These are phyloP conservation scores for Thelonectria rubi DNA, from an alignment of 2,329 filamentous ascomycete genomes.

Conservation along the genomic window DNA sequence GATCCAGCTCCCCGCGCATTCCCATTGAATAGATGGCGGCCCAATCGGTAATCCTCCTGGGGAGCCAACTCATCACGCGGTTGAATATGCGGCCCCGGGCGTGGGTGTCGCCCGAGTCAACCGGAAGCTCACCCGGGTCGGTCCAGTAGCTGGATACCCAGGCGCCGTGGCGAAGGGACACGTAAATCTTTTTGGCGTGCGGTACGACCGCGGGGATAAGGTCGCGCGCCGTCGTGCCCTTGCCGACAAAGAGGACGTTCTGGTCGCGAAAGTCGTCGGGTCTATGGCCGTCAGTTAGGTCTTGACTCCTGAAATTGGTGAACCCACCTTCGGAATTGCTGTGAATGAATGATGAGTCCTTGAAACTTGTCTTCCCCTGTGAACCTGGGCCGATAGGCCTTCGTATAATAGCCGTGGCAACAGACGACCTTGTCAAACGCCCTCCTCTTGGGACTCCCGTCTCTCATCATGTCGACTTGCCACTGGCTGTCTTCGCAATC, in stretches of 20 bases:
- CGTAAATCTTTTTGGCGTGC: slow-evolving; percentile 44
- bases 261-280: slow-evolving; percentile 10
- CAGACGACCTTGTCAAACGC: slow-evolving; percentile 48
- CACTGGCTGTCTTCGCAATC: slow-evolving; percentile 45
- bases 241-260: slow-evolving; percentile 16
- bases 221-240: slow-evolving; percentile 8
- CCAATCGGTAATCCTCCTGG: slow-evolving; percentile 9
- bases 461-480: slow-evolving; percentile 44
- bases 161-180: slow-evolving; percentile 50
- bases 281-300: slow-evolving; percentile 6
- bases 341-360: slow-evolving; percentile 49
- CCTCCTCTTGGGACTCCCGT: slow-evolving; percentile 33
- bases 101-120: slow-evolving; percentile 4
- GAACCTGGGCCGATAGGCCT: slow-evolving; percentile 45
- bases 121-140: slow-evolving; percentile 39
- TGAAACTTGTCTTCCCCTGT: slow-evolving; percentile 47
- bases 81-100: slow-evolving; percentile 39
- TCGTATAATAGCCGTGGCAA: slow-evolving; percentile 46
- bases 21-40: slow-evolving; percentile 7
- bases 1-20: slow-evolving; percentile 38
- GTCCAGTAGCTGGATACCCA: slow-evolving; percentile 46
- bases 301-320: background rate
- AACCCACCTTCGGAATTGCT: slow-evolving; percentile 41
- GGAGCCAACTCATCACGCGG: slow-evolving; percentile 33
- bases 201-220: background rate